These are phyloP conservation scores for Populus alba DNA, from an alignment of 345 rosid genomes.

Conservation along the genomic window DNA sequence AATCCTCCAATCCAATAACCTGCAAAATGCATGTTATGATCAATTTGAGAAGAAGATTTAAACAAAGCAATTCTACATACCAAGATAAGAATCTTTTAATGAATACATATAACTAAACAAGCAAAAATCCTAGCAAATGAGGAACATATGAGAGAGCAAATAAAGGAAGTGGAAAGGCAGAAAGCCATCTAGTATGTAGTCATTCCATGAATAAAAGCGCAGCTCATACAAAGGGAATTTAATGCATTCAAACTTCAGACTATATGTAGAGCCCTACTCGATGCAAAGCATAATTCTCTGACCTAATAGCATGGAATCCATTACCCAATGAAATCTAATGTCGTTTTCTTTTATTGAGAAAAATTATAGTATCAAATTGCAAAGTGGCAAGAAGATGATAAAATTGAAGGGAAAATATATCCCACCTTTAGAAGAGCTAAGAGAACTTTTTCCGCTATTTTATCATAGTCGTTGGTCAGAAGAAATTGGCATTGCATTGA, in stretches of 20 bases:
- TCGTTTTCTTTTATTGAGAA: not conserved
- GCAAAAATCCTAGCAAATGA: not conserved
- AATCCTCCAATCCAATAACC: conserved; percentile 84
- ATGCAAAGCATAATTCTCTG: not conserved
- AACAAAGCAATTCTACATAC: not conserved
- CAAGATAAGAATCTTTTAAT: not conserved
- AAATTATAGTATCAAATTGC: not conserved
- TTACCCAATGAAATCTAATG: not conserved
- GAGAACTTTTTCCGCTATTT: not conserved
- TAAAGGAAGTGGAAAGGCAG: not conserved
- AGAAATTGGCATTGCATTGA: not conserved
- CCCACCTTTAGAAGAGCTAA: not conserved
- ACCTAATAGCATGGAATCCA: not conserved
- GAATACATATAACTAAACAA: not conserved
- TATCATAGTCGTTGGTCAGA: not conserved
- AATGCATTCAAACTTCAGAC: no score
- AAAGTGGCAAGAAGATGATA: not conserved
- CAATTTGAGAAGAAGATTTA: conserved; percentile 7
- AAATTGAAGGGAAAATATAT: not conserved
- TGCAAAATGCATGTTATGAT: conserved; percentile 22
- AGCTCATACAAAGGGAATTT: no score
- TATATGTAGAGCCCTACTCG: not conserved
- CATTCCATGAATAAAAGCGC: not conserved
- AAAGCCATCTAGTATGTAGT: not conserved
- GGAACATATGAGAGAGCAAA: not conserved